Percentiles rank a stretch among this genome's conserved stretches.
These are phyloP conservation scores for Cenococcum geophilum DNA, from an alignment of 495 filamentous ascomycete species.

Conservation along the genomic window DNA sequence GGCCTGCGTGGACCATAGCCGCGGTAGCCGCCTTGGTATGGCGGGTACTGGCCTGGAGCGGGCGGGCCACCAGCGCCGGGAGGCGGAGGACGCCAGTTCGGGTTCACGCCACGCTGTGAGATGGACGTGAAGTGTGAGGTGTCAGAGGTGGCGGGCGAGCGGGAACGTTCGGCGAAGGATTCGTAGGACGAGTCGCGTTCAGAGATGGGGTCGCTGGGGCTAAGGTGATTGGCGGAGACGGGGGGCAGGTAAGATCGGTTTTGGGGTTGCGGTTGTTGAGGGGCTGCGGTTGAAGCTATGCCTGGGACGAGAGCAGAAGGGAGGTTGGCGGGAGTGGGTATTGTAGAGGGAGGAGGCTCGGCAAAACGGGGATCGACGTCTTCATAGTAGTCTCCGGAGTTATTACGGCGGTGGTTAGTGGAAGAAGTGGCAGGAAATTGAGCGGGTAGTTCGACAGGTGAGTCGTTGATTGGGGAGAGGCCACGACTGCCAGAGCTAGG, in stretches of 20 bases:
- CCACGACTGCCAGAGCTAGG: slow-evolving; percentile 22
- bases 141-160: slow-evolving; percentile 71
- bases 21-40: slow-evolving; percentile 4
- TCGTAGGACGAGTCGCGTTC: slow-evolving; percentile 44
- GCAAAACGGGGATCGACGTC: slow-evolving; percentile 88
- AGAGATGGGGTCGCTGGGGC: slow-evolving; percentile 10
- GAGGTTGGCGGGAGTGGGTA: slow-evolving; percentile 21
- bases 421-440: slow-evolving; percentile 30
- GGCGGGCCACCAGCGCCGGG: slow-evolving; percentile 20
- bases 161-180: slow-evolving; percentile 57
- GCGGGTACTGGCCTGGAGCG: slow-evolving; percentile 22
- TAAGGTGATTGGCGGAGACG: slow-evolving; percentile 13
- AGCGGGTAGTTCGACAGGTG: slow-evolving; percentile 42
- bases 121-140: slow-evolving; percentile 78
- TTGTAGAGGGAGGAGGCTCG: slow-evolving; percentile 35
- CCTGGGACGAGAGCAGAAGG: slow-evolving; percentile 36
- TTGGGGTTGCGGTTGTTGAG: slow-evolving; percentile 14
- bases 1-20: slow-evolving; percentile 20
- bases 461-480: slow-evolving; percentile 33
- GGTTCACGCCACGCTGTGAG: slow-evolving; percentile 79
- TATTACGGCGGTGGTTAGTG: slow-evolving; percentile 42
- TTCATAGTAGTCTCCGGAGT: slow-evolving; percentile 72
- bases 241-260: slow-evolving; percentile 22
- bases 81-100: slow-evolving; percentile 63
- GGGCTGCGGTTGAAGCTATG: neutral